Evolutionary conservation across 352 stramenopile species (phyloP), one percentile per base, ranked within the genome.

Genomic region (Pythium pyrilobum): DNA sequence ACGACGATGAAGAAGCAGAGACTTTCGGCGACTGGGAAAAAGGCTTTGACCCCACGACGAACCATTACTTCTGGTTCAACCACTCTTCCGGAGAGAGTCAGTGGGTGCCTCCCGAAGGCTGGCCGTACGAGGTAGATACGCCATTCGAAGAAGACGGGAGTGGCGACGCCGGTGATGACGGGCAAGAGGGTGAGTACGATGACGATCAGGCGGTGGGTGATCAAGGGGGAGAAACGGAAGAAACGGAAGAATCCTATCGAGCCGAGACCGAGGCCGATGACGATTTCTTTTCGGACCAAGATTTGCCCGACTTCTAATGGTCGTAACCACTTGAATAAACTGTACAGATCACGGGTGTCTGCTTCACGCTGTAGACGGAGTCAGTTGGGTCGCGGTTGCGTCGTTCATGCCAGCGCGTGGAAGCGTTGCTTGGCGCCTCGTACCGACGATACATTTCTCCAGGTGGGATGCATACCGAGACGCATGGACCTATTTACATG

Each of bases 41-140:
- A 67, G 81, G 83, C 12, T 92, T 91, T 29, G 83, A 94, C 33
- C 71, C 78, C 10, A 83, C 59, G 45, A 80, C 79, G 4, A 90
- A 91, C 23, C 83, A 94, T 57, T 89, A 91, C 58, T 95, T 91
- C 45, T 95, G 85, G 85, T 95, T 93, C 67, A 94, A 95, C 60
- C 77, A 93, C 52, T 69, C 45, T 5, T 88, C 77, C 3, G 80
- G 74, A 13, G 83, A 92, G 52, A 92, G 83, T 28, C 78, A 80
- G 23, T 95, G 83, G 81, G 87, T 72, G 13, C 64, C 78, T 16
- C 81, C 83, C 0, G 81, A 91, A 21, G 76, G 76, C 23, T 94
- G 84, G 83, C 81, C 83, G 25, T 81, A 75, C 50, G 69, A 80
- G 47, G 44, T 92, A 15, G 83, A 89, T 45, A 71, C 75, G 13